These are phyloP conservation scores for Fusarium cyanostomum DNA, from an alignment of 2,329 filamentous ascomycete genomes.

Conservation along the genomic window DNA sequence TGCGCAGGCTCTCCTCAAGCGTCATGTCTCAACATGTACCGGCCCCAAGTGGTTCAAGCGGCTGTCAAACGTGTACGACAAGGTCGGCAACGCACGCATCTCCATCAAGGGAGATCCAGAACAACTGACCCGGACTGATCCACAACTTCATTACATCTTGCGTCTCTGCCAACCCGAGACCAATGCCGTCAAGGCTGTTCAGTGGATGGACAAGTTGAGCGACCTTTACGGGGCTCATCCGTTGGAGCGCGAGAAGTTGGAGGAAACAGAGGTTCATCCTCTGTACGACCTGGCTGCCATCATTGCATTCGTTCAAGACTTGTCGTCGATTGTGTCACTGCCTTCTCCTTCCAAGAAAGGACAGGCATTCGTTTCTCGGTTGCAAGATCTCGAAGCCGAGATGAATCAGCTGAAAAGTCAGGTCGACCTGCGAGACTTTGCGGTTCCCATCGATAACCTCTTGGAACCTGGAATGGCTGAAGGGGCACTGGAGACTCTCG, in stretches of 20 bases:
- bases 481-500: conserved; percentile 48
- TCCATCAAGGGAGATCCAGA: conserved; percentile 54
- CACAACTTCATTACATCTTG: conserved; percentile 56
- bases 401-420: conserved; percentile 50
- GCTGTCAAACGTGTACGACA: conserved; percentile 48
- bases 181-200: conserved; percentile 46
- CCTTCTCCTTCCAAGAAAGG: conserved; percentile 54
- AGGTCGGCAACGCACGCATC: conserved; percentile 49
- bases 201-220: conserved; percentile 54
- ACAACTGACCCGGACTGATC: conserved; percentile 48
- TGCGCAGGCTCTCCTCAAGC: conserved; percentile 52
- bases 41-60: conserved; percentile 56
- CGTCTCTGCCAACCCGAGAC: conserved; percentile 54
- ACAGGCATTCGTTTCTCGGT: conserved; percentile 48
- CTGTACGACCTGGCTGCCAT: conserved; percentile 52
- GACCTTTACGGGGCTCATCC: conserved; percentile 50
- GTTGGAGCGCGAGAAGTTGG: conserved; percentile 46
- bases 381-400: conserved; percentile 49
- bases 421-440: conserved; percentile 53
- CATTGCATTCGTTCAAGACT: conserved; percentile 51
- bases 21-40: conserved; percentile 48
- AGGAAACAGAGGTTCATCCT: conserved; percentile 46
- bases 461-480: conserved; percentile 51
- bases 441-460: conserved; percentile 54
- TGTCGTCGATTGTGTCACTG: conserved; percentile 47